Conservation (phyloP, 2,329 filamentous ascomycete genomes). For the Kalmusia sp. region DNA sequence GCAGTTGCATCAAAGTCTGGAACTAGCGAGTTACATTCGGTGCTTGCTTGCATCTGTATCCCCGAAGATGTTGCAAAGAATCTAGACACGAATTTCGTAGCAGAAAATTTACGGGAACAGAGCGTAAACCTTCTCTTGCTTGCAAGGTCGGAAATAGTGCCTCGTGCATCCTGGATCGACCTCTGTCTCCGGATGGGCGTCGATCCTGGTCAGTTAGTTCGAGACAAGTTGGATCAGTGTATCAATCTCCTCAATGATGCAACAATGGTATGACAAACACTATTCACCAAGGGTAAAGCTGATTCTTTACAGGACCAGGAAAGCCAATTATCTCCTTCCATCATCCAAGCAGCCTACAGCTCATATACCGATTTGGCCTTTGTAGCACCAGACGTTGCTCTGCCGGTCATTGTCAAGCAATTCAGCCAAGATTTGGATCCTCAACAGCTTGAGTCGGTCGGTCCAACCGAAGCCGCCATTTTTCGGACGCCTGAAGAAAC, state of each 20-base stretch:
- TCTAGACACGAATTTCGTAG: conserved; percentile 53
- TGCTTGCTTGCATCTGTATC: conserved; percentile 69
- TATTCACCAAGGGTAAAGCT: conserved; percentile 16
- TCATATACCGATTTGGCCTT: conserved; percentile 93
- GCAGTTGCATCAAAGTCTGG: conserved; percentile 70
- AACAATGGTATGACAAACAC: conserved; percentile 58
- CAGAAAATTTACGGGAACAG: conserved; percentile 68
- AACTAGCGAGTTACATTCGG: conserved; percentile 67
- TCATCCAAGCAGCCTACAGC: conserved; percentile 77
- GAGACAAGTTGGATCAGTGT: conserved; percentile 67
- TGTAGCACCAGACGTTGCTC: conserved; percentile 83
- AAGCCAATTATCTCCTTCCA: conserved; percentile 35
- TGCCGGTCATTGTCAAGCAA: conserved; percentile 75
- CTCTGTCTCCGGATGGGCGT: conserved; percentile 78
- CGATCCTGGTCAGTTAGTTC: conserved; percentile 82
- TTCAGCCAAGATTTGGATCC: conserved; percentile 77
- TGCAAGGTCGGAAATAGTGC: conserved; percentile 78
- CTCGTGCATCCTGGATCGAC: conserved; percentile 86
- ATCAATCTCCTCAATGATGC: conserved; percentile 70
- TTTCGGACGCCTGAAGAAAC: conserved; percentile 89
- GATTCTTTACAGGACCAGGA: conserved; percentile 22
- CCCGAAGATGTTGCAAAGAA: conserved; percentile 58
- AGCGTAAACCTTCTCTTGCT: conserved; percentile 80
- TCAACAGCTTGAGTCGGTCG: conserved; percentile 72
- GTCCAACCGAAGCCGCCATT: conserved; percentile 89